Evolutionary conservation across 2,329 filamentous ascomycete species (phyloP), one percentile per base, ranked within the genome.

Genomic region (Colletotrichum destructivum): DNA sequence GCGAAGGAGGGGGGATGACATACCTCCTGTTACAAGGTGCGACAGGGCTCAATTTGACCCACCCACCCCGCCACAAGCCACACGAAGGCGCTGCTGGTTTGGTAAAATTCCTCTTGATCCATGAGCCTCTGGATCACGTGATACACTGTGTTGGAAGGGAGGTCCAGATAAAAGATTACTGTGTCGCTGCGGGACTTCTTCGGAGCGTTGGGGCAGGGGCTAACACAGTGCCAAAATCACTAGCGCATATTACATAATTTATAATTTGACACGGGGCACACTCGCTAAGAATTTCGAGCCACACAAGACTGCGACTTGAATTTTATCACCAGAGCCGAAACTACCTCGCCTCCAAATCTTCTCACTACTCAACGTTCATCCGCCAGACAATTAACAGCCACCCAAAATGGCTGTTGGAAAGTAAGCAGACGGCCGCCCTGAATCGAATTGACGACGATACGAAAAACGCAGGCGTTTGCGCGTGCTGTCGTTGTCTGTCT

Each of bases 371-470:
- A 81, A 80, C 80, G 81, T 81, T 83, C 82, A 79, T 79, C 78
- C 77, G 79, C 79, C 81, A 81, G 81, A 85, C 80, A 82, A 82
- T 81, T 81, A 83, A 82, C 84, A 85, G 83, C 86, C 65, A 64
- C 52, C 64, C 86, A 88, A 83, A 82, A 89, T 89, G 87, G 87
- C 87, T 83, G 87, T 89, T 85, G 87, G 87, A 86, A 89, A 89
- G 87, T 89, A 84, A 83, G 87, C 76, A 77, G 74, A 35, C 54
- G 57, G 51, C 44, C 57, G 40, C 31, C 11, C 18, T 23, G 4
- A 11, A 49, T 23, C 11, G 35, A 47, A 56, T 52, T 42, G 9
- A 61, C n/a, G 16, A 49, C 31, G 18, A 63, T 42, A 60, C 12
- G 18, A 21, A 35, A 13, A 21, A 13, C 35, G 62, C 54, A 15